Evolutionary conservation across 1,284 basidiomycete genomes (phyloP).

Genomic region (Trichosporon asahii): DNA sequence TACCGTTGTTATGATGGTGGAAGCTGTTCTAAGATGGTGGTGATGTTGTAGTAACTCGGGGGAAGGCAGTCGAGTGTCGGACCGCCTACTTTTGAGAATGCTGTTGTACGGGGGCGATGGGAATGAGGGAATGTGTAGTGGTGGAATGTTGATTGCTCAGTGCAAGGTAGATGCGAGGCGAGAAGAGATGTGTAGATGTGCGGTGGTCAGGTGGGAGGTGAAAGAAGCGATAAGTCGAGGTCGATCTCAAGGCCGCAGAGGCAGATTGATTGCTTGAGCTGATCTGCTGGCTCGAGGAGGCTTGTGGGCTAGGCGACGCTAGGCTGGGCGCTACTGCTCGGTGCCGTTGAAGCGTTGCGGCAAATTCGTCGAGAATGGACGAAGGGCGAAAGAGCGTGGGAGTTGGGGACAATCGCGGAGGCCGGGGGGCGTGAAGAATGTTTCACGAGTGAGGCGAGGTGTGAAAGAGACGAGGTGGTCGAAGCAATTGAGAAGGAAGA

Average conservation of each 20-base stretch:
- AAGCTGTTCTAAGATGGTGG: neutral
- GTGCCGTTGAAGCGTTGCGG: neutral
- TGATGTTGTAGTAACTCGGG: neutral
- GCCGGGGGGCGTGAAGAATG: neutral
- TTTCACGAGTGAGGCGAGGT: neutral
- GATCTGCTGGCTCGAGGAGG: neutral
- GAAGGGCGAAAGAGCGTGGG: neutral
- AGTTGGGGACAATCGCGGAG: neutral
- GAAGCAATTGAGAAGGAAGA: neutral
- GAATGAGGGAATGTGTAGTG: neutral
- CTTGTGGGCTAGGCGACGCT: neutral
- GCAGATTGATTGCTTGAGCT: neutral
- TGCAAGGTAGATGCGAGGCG: neutral
- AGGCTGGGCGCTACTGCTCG: neutral
- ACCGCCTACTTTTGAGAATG: neutral
- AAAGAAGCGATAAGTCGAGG: neutral
- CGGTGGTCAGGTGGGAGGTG: neutral
- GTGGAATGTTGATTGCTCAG: neutral
- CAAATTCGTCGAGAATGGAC: neutral
- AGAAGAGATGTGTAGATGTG: neutral
- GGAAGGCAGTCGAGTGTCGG: neutral
- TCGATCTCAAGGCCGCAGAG: neutral
- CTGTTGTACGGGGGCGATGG: neutral
- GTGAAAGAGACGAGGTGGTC: neutral
- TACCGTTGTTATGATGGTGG: neutral